Evolutionary conservation across 2,329 filamentous ascomycete species (phyloP).

Genomic region (Pseudofabraea citricarpa): DNA sequence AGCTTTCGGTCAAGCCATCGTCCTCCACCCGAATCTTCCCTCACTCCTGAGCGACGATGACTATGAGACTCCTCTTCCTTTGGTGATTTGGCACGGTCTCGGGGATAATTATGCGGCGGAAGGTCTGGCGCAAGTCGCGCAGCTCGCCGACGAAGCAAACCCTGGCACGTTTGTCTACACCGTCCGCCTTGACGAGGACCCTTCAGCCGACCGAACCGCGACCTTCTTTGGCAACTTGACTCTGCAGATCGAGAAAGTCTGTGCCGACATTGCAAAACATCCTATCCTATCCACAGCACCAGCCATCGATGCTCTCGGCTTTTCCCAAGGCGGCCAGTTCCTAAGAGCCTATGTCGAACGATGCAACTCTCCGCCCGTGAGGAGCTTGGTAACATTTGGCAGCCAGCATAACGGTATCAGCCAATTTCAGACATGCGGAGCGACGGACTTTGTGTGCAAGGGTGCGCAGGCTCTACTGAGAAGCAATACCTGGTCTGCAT

Average conservation of each 20-base stretch:
- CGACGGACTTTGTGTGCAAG: constrained; percentile 74
- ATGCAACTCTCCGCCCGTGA: constrained; percentile 61
- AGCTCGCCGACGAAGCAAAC: constrained; percentile 67
- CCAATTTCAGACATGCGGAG: constrained; percentile 70
- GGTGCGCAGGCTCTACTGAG: constrained; percentile 73
- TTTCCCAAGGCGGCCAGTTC: constrained; percentile 95
- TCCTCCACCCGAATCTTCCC: constrained; percentile 5
- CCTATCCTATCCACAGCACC: constrained; percentile 77
- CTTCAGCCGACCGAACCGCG: constrained; percentile 67
- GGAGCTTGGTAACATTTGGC: constrained; percentile 65
- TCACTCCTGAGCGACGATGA: constrained; percentile 1
- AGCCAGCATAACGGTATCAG: constrained; percentile 78
- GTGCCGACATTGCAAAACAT: constrained; percentile 68
- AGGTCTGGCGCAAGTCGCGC: constrained; percentile 66
- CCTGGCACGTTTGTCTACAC: constrained; percentile 83
- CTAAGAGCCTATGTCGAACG: constrained; percentile 86
- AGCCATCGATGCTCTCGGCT: constrained; percentile 85
- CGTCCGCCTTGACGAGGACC: constrained; percentile 61
- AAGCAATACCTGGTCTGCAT: constrained; percentile 72
- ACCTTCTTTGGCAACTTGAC: constrained; percentile 92
- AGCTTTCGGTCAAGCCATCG: constrained; percentile 12
- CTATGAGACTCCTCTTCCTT: constrained; percentile 60
- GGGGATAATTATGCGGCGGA: constrained; percentile 50
- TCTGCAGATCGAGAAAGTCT: constrained; percentile 70
- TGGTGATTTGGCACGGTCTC: constrained; percentile 88